Base-by-base conservation (phyloP, 2,329 filamentous ascomycete species). In the Fusarium tuaranense region DNA sequence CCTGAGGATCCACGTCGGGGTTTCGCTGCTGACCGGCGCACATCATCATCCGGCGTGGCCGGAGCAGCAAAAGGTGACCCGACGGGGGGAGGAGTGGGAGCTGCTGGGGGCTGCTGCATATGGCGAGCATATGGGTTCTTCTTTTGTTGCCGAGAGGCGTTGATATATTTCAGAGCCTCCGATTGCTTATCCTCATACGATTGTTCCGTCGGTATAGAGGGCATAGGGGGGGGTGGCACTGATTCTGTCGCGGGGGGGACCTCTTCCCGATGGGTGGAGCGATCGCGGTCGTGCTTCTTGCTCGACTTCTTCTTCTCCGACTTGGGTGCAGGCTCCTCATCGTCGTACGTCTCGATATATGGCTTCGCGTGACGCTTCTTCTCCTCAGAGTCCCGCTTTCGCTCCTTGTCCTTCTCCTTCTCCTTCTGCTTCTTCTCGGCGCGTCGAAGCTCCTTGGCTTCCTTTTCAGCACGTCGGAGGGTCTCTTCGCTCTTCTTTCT, bases 281-380 rank as follows among this genome's bases (percentile, higher is more conserved):
- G 80, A 68, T 84, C 82, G 25, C 80, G 79, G 5, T 85, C 83
- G 68, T 83, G 79, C 75, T 83, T 84, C 70, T 82, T 84, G 75
- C 80, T 82, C 44, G 80, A 80, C 75, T 83, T 84, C 76, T 85
- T 85, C 79, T 83, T 83, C 48, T 83, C 81, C 0, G 80, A 73
- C 72, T 80, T 71, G 12, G 71, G 60, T 4, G 61, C 25, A 3
- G 69, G 68, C 14, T 72, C 70, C 1, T 83, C 82, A 2, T 82
- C 82, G 2, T 82, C 80, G 16, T 78, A 80, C 1, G 73, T 67
- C 68, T 85, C 84, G n/a, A 82, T 80, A 44, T 84, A 84, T 7
- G 80, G 77, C 32, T 81, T 84, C 65, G 68, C 69, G 72, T 78
- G 73, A 55, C 78, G 78, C 75, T 80, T 82, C 79, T 84, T 85